A percentile compares a stretch with the other conserved stretches of the same genome.
Conservation (phyloP, 1,284 basidiomycete species). For the Tilletia horrida region DNA sequence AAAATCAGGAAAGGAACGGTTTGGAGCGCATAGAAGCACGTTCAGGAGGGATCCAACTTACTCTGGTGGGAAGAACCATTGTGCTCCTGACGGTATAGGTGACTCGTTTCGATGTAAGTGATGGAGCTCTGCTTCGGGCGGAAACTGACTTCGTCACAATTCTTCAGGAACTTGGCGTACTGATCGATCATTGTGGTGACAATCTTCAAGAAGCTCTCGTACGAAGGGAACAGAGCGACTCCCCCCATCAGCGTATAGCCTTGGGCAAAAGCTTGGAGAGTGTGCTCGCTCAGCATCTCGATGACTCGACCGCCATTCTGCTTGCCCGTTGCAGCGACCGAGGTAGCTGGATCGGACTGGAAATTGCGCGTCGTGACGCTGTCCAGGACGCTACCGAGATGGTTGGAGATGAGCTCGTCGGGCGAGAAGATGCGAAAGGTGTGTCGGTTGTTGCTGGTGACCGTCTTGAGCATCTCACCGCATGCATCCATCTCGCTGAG, state of each 20-base stretch:
- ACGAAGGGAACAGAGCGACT: constrained; percentile 78
- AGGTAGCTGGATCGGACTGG: constrained; percentile 69
- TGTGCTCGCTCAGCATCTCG: constrained; percentile 84
- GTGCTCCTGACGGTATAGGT: constrained; percentile 68
- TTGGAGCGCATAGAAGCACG: background rate
- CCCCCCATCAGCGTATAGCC: constrained; percentile 75
- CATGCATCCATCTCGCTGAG: constrained; percentile 70
- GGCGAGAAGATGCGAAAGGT: constrained; percentile 86
- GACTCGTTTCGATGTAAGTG: constrained; percentile 81
- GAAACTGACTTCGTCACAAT: constrained; percentile 70
- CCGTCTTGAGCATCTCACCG: constrained; percentile 61
- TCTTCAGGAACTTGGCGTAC: constrained; percentile 77
- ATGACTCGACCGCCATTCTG: constrained; percentile 71
- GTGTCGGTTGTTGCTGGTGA: constrained; percentile 65
- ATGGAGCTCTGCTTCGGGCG: constrained; percentile 69
- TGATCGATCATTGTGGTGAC: constrained; percentile 58
- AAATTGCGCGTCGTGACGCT: constrained; percentile 63
- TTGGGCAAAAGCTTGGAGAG: constrained; percentile 80
- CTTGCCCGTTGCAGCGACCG: constrained; percentile 59
- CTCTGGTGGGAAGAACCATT: constrained; percentile 62
- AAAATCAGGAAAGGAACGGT: too few relatives aligned
- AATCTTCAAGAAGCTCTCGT: constrained; percentile 81
- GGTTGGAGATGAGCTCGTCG: constrained; percentile 83
- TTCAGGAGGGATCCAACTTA: constrained; percentile 25
- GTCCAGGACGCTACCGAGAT: constrained; percentile 73